phyloP scores from a whole-genome alignment of 352 stramenopile genomes.

The Pythium plurisporium region DNA sequence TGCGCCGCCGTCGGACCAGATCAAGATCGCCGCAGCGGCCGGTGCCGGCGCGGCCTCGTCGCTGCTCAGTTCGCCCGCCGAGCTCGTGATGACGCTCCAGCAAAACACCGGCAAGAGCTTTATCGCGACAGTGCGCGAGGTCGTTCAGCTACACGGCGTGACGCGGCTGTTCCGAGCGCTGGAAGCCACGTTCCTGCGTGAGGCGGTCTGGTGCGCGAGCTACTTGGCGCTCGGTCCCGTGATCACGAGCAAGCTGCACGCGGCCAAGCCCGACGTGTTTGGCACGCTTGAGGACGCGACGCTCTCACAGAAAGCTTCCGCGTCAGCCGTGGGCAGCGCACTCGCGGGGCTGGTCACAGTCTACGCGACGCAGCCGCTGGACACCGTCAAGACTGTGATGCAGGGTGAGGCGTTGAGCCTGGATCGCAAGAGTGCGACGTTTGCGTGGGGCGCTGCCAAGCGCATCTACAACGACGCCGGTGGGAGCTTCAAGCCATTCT shows the following conservation, averaged over 20 bases:
- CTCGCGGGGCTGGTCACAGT: constrained; percentile 71
- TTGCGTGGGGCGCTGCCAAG: constrained; percentile 34
- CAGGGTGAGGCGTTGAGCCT: constrained; percentile 66
- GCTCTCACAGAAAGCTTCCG: constrained; percentile 55
- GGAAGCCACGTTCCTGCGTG: constrained; percentile 53
- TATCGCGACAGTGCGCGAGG: constrained; percentile 46
- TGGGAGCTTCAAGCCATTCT: constrained; percentile 39
- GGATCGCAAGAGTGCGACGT: constrained; percentile 28
- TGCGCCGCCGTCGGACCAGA: constrained; percentile 31
- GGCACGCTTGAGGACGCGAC: constrained; percentile 42
- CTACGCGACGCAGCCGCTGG: constrained; percentile 69
- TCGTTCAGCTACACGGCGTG: constrained; percentile 41
- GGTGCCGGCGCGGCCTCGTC: constrained; percentile 61
- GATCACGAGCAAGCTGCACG: constrained; percentile 62
- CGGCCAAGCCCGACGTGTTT: constrained; percentile 44
- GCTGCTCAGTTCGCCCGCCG: constrained; percentile 57
- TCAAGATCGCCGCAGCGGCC: constrained; percentile 60
- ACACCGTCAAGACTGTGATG: constrained; percentile 85
- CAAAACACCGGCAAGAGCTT: constrained; percentile 79
- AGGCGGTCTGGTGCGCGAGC: constrained; percentile 70
- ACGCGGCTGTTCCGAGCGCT: constrained; percentile 56
- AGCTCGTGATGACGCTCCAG: constrained; percentile 86
- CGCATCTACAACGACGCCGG: constrained; percentile 52
- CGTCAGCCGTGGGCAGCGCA: constrained; percentile 62
- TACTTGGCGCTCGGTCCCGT: constrained; percentile 76